Conservation (phyloP, 345 rosid genomes). For the Eucalyptus marginata region DNA sequence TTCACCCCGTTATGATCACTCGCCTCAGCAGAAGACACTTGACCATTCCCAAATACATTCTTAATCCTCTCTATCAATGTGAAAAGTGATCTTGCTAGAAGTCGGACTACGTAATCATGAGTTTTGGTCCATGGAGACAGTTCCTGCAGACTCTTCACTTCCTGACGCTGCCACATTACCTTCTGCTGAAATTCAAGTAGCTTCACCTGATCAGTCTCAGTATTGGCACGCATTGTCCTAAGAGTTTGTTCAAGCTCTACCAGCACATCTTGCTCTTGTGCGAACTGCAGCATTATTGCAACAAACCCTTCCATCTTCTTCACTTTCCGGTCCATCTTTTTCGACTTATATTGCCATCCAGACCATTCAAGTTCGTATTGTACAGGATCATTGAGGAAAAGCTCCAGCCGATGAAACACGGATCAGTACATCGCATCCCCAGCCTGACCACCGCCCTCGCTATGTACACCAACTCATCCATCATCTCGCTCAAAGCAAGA, state of each 20-base stretch:
- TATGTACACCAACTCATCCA: conserved; percentile 28
- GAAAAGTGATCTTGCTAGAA: conserved; percentile 43
- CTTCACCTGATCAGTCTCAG: conserved; percentile 16
- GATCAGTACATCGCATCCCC: conserved; percentile 35
- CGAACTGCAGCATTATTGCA: conserved; percentile 28
- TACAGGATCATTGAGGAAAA: conserved; percentile 31
- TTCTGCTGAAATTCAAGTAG: conserved; percentile 42
- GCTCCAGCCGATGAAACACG: conserved; percentile 23
- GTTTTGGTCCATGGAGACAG: conserved; percentile 51
- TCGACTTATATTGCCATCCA: conserved; percentile 39
- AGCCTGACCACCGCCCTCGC: conserved; percentile 35
- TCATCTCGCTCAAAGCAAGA: conserved; percentile 41
- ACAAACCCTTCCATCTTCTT: conserved; percentile 56
- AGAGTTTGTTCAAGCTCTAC: conserved; percentile 59
- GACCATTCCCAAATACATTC: conserved; percentile 8
- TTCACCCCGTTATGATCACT: background rate
- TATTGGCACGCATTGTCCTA: conserved; percentile 36
- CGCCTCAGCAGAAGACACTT: background rate
- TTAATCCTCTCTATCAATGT: conserved; percentile 43
- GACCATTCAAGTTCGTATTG: conserved; percentile 31
- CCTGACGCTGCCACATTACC: conserved; percentile 38
- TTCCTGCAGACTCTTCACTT: conserved; percentile 40
- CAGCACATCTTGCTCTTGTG: conserved; percentile 50
- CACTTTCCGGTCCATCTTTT: conserved; percentile 64
- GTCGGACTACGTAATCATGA: conserved; percentile 42